Conservation (phyloP, 2,329 filamentous ascomycete genomes). For the Rutstroemia sp. region DNA sequence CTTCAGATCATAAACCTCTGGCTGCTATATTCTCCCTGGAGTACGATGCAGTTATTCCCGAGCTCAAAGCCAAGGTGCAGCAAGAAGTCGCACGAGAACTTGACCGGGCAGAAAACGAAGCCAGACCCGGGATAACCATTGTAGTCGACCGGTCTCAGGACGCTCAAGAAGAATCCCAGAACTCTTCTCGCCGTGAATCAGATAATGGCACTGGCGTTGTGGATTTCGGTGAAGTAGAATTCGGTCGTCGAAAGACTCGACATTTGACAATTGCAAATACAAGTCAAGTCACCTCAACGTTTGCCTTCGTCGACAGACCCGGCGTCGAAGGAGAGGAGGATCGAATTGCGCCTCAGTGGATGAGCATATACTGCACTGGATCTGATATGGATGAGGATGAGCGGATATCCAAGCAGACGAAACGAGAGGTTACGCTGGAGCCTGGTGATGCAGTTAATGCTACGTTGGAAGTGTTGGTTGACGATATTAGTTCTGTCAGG, state of each 20-base stretch:
- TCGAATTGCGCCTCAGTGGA: slow-evolving; percentile 53
- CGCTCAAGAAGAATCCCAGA: slow-evolving; percentile 22
- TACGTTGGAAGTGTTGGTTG: slow-evolving; percentile 60
- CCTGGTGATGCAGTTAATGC: slow-evolving; percentile 78
- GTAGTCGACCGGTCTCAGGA: slow-evolving; percentile 60
- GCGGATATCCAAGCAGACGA: slow-evolving; percentile 11
- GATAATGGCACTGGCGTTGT: slow-evolving; percentile 45
- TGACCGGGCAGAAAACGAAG: slow-evolving; percentile 87
- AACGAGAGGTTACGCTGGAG: slow-evolving; percentile 54
- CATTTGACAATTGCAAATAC: slow-evolving; percentile 88
- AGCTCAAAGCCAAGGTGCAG: slow-evolving; percentile 76
- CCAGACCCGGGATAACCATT: slow-evolving; percentile 72
- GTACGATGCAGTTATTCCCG: slow-evolving; percentile 79
- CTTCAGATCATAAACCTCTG: slow-evolving; percentile 93
- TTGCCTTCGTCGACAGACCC: slow-evolving; percentile 72
- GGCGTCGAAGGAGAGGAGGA: slow-evolving; percentile 45
- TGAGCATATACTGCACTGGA: slow-evolving; percentile 58
- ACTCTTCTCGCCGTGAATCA: slow-evolving; percentile 18
- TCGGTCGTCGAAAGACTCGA: slow-evolving; percentile 56
- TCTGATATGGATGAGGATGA: slow-evolving; percentile 34
- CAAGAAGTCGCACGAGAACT: slow-evolving; percentile 82
- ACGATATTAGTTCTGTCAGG: slow-evolving; percentile 54
- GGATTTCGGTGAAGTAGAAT: slow-evolving; percentile 71
- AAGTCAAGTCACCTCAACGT: slow-evolving; percentile 69
- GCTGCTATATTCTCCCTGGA: slow-evolving; percentile 75